These are phyloP conservation scores for Wickerhamiella allomyrinae DNA, from an alignment of 805 yeast species.

Conservation along the genomic window DNA sequence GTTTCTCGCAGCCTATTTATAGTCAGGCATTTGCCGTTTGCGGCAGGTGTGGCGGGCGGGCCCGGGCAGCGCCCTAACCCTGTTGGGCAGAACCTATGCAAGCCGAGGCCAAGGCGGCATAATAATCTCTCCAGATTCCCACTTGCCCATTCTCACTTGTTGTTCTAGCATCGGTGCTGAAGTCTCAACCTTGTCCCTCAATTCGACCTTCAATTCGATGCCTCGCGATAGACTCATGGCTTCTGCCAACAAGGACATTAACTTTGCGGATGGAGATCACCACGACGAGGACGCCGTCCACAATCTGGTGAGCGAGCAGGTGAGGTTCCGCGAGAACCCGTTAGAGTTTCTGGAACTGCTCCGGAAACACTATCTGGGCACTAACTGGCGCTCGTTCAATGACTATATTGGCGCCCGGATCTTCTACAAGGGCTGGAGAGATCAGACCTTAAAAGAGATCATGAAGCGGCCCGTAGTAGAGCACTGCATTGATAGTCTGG, in stretches of 20 bases:
- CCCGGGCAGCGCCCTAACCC: neutral
- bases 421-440: slow-evolving; percentile 23
- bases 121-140: too few relatives aligned
- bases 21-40: too few relatives aligned
- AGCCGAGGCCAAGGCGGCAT: too few relatives aligned
- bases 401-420: slow-evolving; percentile 26
- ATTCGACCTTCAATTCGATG: too few relatives aligned
- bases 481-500: slow-evolving; percentile 22
- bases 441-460: slow-evolving; percentile 19
- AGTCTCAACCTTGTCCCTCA: too few relatives aligned
- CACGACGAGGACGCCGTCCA: neutral
- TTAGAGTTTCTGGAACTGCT: slow-evolving; percentile 21
- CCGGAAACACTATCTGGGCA: slow-evolving; percentile 22
- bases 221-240: too few relatives aligned
- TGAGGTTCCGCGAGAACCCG: slow-evolving; percentile 27
- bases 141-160: too few relatives aligned
- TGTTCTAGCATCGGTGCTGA: too few relatives aligned
- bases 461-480: slow-evolving; percentile 21
- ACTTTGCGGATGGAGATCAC: too few relatives aligned
- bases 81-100: neutral
- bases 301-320: slow-evolving; percentile 11
- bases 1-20: too few relatives aligned
- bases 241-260: too few relatives aligned
- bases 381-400: slow-evolving; percentile 27
- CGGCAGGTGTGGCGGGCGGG: neutral